These are phyloP conservation scores for Aethionema arabicum DNA, from an alignment of 345 rosid species.

Conservation along the genomic window DNA sequence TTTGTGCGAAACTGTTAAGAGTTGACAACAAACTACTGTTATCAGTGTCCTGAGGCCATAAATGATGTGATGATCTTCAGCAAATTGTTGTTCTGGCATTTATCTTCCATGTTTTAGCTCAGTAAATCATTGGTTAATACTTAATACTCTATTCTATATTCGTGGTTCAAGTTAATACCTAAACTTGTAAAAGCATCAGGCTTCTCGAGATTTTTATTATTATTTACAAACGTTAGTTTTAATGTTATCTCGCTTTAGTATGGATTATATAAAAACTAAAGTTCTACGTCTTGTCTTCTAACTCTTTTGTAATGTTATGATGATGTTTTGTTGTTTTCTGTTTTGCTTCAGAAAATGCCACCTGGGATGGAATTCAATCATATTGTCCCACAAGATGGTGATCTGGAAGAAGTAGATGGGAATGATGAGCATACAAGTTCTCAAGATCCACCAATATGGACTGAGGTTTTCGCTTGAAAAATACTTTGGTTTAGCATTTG, in stretches of 20 bases:
- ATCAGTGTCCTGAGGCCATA: neutral
- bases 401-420: conserved; percentile 85
- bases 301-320: conserved; percentile 9
- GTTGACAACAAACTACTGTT: conserved; percentile 5
- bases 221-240: neutral
- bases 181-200: neutral
- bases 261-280: neutral
- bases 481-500: conserved; percentile 4
- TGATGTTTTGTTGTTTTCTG: neutral
- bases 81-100: neutral
- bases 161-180: no score
- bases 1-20: neutral
- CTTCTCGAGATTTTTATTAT: neutral
- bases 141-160: neutral
- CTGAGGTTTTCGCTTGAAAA: conserved; percentile 59
- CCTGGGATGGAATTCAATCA: conserved; percentile 99
- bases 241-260: conserved; percentile 2
- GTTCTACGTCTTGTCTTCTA: neutral
- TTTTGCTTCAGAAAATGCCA: conserved; percentile 70
- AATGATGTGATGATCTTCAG: neutral
- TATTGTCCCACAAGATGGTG: conserved; percentile 90
- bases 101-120: neutral
- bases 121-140: conserved; percentile 1
- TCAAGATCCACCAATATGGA: conserved; percentile 90
- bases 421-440: conserved; percentile 80